phyloP scores from a whole-genome alignment of 345 rosid genomes.

The Gossypium longicalyx region DNA sequence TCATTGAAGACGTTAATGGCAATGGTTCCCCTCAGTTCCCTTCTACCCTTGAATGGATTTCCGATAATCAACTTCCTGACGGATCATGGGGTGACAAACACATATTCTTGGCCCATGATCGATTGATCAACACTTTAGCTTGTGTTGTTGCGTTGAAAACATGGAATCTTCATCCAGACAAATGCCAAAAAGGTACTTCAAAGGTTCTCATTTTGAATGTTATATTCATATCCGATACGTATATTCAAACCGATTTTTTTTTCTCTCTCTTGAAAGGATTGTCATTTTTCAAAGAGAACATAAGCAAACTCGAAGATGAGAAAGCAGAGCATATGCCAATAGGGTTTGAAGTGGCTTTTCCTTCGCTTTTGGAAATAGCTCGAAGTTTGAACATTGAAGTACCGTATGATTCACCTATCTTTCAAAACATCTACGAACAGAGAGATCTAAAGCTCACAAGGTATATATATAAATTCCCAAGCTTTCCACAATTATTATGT shows the following conservation, averaged over 20 bases:
- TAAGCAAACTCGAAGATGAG: slow-evolving; percentile 62
- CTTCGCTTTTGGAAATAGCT: slow-evolving; percentile 69
- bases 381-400: slow-evolving; percentile 49
- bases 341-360: slow-evolving; percentile 93
- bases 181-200: slow-evolving; percentile 50
- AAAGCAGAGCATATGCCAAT: slow-evolving; percentile 84
- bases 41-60: slow-evolving; percentile 69
- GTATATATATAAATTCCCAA: slow-evolving; percentile 27
- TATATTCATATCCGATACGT: too few relatives aligned
- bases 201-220: too few relatives aligned
- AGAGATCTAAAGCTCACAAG: slow-evolving; percentile 72
- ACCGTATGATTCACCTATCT: slow-evolving; percentile 45
- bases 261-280: slow-evolving; percentile 35
- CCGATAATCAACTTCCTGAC: slow-evolving; percentile 66
- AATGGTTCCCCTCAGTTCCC: slow-evolving; percentile 73
- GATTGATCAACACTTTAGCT: slow-evolving; percentile 77
- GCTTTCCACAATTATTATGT: slow-evolving; percentile 20
- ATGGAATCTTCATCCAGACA: slow-evolving; percentile 69
- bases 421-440: slow-evolving; percentile 48
- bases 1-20: slow-evolving; percentile 52
- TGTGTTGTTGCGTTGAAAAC: slow-evolving; percentile 73
- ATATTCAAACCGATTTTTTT: background rate
- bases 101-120: slow-evolving; percentile 70
- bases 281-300: slow-evolving; percentile 52
- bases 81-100: slow-evolving; percentile 88